Evolutionary conservation across 2,329 filamentous ascomycete species (phyloP).

Genomic region (Clonostachys byssicola): DNA sequence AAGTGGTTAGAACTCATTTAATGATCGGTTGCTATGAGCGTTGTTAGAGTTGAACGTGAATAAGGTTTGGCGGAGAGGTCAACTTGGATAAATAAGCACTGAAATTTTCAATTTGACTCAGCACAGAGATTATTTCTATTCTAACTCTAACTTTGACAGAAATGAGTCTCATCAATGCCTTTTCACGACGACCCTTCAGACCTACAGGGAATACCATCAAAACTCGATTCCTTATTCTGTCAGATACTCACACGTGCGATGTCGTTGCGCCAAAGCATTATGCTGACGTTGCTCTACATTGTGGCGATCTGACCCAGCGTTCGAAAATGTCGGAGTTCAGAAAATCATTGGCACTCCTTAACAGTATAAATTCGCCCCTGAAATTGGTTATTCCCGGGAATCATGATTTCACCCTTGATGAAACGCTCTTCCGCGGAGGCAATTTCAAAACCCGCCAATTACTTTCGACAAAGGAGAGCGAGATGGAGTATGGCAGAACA

Average conservation of each 20-base stretch:
- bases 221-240: slow-evolving; percentile 29
- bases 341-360: slow-evolving; percentile 28
- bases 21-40: no score
- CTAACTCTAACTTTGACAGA: no score
- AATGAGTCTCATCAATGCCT: no score
- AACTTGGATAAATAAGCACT: no score
- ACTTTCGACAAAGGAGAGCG: background rate
- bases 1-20: no score
- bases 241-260: slow-evolving; percentile 27
- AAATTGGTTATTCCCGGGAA: slow-evolving; percentile 48
- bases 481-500: slow-evolving; percentile 25
- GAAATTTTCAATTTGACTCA: no score
- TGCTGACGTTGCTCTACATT: slow-evolving; percentile 42
- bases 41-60: no score
- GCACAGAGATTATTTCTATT: no score
- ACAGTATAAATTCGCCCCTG: slow-evolving; percentile 31
- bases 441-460: no score
- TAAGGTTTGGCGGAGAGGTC: no score
- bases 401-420: slow-evolving; percentile 41
- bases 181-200: no score
- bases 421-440: slow-evolving; percentile 11
- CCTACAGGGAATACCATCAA: slow-evolving; percentile 37
- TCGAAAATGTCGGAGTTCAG: slow-evolving; percentile 35
- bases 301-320: slow-evolving; percentile 40
- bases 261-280: slow-evolving; percentile 1